Conservation (phyloP, 768 basidiomycete species). For the Cubamyces lactineus region DNA sequence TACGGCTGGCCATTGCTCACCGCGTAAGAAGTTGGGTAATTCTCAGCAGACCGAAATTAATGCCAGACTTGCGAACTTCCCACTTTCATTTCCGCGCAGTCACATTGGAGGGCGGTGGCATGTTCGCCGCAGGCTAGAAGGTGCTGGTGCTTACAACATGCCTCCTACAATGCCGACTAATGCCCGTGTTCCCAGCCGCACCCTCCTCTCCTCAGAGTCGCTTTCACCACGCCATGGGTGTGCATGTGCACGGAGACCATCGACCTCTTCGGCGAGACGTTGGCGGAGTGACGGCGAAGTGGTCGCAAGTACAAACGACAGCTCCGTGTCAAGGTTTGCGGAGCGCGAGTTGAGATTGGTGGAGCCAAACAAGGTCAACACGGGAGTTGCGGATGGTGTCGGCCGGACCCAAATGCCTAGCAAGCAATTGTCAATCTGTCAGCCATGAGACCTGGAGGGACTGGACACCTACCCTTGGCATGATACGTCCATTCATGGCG, state of each 20-base stretch:
- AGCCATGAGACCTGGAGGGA: not conserved
- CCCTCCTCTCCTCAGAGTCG: constrained; percentile 44
- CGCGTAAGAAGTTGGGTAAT: no score
- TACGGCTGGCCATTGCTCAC: no score
- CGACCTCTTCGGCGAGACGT: constrained; percentile 57
- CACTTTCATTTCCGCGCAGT: constrained; percentile 13
- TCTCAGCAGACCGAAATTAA: no score
- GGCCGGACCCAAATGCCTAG: constrained; percentile 87
- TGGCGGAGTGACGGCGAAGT: constrained; percentile 54
- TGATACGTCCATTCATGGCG: constrained; percentile 95
- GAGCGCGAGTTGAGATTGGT: constrained; percentile 95
- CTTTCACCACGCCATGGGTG: constrained; percentile 59
- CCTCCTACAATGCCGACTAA: constrained; percentile 68
- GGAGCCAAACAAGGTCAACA: constrained; percentile 88
- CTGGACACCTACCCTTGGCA: constrained; percentile 77
- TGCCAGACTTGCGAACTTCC: not conserved
- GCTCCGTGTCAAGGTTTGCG: constrained; percentile 86
- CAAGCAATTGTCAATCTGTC: not conserved
- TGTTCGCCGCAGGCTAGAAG: not conserved
- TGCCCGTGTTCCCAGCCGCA: constrained; percentile 64
- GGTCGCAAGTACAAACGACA: constrained; percentile 84
- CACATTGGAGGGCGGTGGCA: constrained; percentile 1
- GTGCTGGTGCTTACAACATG: constrained; percentile 53
- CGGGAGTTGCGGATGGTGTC: constrained; percentile 49
- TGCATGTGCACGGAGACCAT: constrained; percentile 51